phyloP scores from a whole-genome alignment of 2,329 filamentous ascomycete species.

The Phaeosphaeriaceae sp. region DNA sequence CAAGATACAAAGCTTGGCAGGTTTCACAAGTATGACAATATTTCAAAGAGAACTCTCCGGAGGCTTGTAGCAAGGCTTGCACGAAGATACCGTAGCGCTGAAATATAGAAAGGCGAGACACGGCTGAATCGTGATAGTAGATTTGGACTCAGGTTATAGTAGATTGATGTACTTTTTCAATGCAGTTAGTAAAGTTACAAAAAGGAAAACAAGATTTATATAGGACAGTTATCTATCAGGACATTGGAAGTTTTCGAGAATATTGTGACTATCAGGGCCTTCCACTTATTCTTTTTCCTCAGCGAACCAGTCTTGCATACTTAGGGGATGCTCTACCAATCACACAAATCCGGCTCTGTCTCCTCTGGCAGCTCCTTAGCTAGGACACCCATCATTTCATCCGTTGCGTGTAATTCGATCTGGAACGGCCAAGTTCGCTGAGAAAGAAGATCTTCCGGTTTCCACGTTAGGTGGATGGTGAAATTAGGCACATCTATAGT shows the following conservation, averaged over 20 bases:
- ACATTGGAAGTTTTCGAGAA: too few species aligned
- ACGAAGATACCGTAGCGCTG: neutral
- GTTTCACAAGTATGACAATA: neutral
- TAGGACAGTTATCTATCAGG: too few species aligned
- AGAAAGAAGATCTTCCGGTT: slow-evolving; percentile 13
- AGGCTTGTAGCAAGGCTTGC: neutral
- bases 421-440: slow-evolving; percentile 9
- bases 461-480: slow-evolving; percentile 11
- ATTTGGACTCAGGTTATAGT: neutral
- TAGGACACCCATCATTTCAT: slow-evolving; percentile 4
- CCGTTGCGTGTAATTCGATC: slow-evolving; percentile 7
- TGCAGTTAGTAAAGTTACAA: neutral
- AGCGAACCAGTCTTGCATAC: neutral
- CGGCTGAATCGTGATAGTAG: neutral
- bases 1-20: neutral
- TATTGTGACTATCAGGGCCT: too few species aligned
- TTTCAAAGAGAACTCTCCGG: neutral
- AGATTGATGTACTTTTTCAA: neutral
- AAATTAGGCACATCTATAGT: slow-evolving; percentile 10
- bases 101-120: neutral
- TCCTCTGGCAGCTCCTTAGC: slow-evolving; percentile 5
- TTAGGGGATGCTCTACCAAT: slow-evolving; percentile 2
- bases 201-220: too few species aligned
- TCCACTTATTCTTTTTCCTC: neutral
- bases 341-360: slow-evolving; percentile 4